A percentile compares a stretch with the other conserved stretches of the same genome.
Evolutionary conservation across 2,329 filamentous ascomycete genomes (phyloP).

Genomic region (Claviceps pusilla): DNA sequence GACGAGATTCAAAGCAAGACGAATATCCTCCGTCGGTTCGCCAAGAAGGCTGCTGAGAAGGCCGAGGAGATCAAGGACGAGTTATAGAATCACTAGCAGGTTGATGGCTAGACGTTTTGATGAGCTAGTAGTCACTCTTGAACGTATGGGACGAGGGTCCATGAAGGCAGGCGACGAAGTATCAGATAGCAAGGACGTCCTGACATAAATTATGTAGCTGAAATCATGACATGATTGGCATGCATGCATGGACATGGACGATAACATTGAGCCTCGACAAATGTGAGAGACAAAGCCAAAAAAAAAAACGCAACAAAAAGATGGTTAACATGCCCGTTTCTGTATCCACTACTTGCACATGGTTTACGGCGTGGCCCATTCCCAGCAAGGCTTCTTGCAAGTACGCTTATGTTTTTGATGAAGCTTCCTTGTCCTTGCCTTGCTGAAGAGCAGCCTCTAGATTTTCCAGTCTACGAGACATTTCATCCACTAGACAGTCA

Average conservation of each 20-base stretch:
- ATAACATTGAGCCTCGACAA: background rate
- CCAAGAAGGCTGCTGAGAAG: conserved; percentile 41
- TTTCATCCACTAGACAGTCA: conserved; percentile 64
- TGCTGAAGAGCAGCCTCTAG: conserved; percentile 59
- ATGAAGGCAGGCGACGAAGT: too few relatives aligned
- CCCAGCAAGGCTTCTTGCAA: background rate
- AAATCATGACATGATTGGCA: background rate
- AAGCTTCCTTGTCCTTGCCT: conserved; percentile 30
- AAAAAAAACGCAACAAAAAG: background rate
- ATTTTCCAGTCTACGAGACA: conserved; percentile 73
- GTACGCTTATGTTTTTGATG: conserved; percentile 19
- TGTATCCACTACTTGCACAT: background rate
- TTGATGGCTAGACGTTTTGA: conserved; percentile 1
- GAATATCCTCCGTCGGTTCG: conserved; percentile 75
- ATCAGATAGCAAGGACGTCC: background rate
- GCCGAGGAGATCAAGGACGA: conserved; percentile 35
- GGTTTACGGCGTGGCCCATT: background rate
- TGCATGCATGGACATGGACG: background rate
- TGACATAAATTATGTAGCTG: background rate
- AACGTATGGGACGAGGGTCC: background rate
- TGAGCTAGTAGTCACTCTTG: background rate
- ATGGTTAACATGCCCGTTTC: background rate
- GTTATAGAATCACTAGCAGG: conserved; percentile 14
- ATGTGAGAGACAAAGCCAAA: background rate
- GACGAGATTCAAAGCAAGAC: conserved; percentile 76